A percentile compares a stretch with the other conserved stretches of the same genome.
phyloP scores from a whole-genome alignment of 805 yeast species.

The Hanseniaspora vineae region DNA sequence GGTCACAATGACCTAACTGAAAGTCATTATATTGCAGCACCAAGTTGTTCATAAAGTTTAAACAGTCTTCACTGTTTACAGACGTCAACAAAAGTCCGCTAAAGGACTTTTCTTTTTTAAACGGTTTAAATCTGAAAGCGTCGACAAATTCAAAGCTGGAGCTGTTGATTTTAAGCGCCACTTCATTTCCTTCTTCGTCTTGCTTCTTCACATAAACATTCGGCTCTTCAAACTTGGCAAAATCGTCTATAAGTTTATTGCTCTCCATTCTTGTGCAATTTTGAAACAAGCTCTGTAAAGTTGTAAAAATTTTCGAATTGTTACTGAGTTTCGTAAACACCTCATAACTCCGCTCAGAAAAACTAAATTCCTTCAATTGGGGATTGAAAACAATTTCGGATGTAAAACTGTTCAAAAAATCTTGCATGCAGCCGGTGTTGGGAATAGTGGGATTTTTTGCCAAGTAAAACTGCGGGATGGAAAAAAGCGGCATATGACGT shows the following conservation, averaged over 20 bases:
- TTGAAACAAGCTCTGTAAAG: conserved; percentile 13
- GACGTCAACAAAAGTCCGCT: conserved; percentile 35
- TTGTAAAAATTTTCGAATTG: conserved; percentile 13
- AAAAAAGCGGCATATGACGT: conserved; percentile 46
- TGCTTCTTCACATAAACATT: conserved; percentile 20
- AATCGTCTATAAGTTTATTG: conserved; percentile 14
- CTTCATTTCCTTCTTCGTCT: conserved; percentile 9
- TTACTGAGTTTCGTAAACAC: conserved; percentile 10
- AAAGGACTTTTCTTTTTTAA: conserved; percentile 36
- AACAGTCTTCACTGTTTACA: conserved; percentile 17
- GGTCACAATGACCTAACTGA: conserved; percentile 24
- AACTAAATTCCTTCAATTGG: conserved; percentile 36
- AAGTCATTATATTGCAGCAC: conserved; percentile 22
- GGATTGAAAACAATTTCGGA: conserved; percentile 21
- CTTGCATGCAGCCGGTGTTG: not conserved
- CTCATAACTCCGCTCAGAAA: conserved; percentile 39
- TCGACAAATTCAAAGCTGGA: conserved; percentile 43
- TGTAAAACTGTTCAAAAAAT: conserved; percentile 2
- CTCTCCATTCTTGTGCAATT: conserved; percentile 17
- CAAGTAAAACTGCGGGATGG: conserved; percentile 36
- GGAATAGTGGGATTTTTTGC: not conserved
- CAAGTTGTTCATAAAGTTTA: conserved; percentile 18
- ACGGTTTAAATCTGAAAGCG: conserved; percentile 44
- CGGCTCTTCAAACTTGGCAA: conserved; percentile 16
- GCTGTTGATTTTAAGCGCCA: conserved; percentile 27